Percentiles rank a stretch among this genome's conserved stretches.
Evolutionary conservation across 345 rosid genomes (phyloP).

Genomic region (Streptanthus diversifolius): DNA sequence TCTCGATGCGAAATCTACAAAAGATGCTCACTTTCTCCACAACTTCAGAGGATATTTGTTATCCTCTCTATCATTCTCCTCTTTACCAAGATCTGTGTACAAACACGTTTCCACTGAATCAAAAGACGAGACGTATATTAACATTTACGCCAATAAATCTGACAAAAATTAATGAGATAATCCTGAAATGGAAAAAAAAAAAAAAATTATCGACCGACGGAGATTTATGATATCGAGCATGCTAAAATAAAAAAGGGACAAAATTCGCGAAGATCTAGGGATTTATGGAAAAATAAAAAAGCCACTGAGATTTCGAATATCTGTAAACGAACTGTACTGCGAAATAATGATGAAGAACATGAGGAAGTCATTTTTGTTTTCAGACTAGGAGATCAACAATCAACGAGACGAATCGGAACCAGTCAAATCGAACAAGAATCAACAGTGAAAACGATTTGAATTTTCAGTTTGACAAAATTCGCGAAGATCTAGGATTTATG

Average conservation of each 20-base stretch:
- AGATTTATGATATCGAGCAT: background rate
- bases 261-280: conserved; percentile 3
- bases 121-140: background rate
- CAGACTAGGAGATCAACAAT: background rate
- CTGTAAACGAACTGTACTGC: background rate
- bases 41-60: conserved; percentile 30
- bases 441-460: conserved; percentile 1
- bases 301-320: conserved; percentile 13
- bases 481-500: background rate
- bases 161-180: background rate
- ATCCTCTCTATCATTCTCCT: conserved; percentile 34
- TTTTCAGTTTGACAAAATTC: background rate
- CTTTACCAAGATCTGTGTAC: conserved; percentile 3
- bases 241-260: background rate
- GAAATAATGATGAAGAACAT: background rate
- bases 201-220: conserved; percentile 15
- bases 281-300: background rate
- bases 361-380: background rate
- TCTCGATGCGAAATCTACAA: conserved; percentile 51
- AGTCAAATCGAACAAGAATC: background rate
- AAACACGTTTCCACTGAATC: background rate
- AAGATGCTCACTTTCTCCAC: conserved; percentile 34
- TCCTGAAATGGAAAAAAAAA: background rate
- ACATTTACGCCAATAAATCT: background rate
- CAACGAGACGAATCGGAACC: background rate